These are phyloP conservation scores for Chaetomiaceae sp. DNA, from an alignment of 2,329 filamentous ascomycete species.

Conservation along the genomic window DNA sequence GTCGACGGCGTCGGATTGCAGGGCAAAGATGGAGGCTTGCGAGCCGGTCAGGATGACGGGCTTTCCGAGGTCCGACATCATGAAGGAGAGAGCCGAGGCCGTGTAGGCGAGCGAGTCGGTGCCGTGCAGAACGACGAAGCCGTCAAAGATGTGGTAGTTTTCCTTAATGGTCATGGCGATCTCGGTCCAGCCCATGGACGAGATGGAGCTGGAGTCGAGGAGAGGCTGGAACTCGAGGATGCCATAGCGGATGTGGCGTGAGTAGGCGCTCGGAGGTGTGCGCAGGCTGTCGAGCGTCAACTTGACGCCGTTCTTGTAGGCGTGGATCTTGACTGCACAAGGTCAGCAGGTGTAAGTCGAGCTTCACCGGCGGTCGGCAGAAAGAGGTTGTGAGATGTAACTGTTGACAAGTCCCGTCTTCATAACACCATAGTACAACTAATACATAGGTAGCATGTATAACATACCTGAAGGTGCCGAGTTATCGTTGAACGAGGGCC, in stretches of 20 bases:
- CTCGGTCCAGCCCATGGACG: constrained; percentile 78
- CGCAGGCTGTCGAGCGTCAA: constrained; percentile 63
- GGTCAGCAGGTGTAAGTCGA: constrained; percentile 11
- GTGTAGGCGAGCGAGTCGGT: constrained; percentile 89
- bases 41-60: constrained; percentile 82
- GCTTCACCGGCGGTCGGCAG: not conserved
- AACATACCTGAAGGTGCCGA: constrained; percentile 46
- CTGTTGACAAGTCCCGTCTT: too few species aligned
- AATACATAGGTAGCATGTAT: not conserved
- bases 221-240: constrained; percentile 80
- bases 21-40: constrained; percentile 80
- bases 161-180: constrained; percentile 74
- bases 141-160: constrained; percentile 86
- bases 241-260: constrained; percentile 75
- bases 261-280: constrained; percentile 75
- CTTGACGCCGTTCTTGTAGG: constrained; percentile 46
- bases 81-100: constrained; percentile 85
- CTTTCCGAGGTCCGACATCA: constrained; percentile 87
- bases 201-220: constrained; percentile 86
- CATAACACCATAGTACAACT: too few species aligned
- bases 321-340: constrained; percentile 44
- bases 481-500: constrained; percentile 81
- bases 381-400: too few species aligned
- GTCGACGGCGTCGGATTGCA: constrained; percentile 87
- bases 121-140: constrained; percentile 85